Evolutionary conservation across 148 eudicot species (phyloP), one percentile per base, ranked within the genome.

Genomic region (Spergularia bocconei): DNA sequence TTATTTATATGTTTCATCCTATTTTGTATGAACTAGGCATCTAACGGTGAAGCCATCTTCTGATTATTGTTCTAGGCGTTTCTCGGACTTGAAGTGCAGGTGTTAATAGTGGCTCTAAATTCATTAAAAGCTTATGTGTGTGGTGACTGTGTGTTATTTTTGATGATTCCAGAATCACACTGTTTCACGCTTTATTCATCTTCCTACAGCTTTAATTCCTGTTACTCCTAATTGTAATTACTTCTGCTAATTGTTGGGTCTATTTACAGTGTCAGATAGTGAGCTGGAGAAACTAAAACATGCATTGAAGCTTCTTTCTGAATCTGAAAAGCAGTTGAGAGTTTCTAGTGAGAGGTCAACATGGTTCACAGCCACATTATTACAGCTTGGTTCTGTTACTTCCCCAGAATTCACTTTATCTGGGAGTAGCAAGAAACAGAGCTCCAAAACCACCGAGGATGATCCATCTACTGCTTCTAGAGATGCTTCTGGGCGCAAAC

Each of bases 351-450:
- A 95, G 81, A 89, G 93, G 23, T 90, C 99, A 51, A 95, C 97
- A 72, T 95, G 99, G 99, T 95, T 95, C 80, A 95, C 97, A 54
- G 99, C 99, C 73, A 95, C 97, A 67, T 84, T 95, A 13, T 83
- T 95, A 75, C 99, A 92, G 83, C 91, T 95, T 13, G 99, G 99
- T 51, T 91, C 97, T 5, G 81, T 84, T 63, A 79, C 93, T 82
- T 89, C 94, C 68, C 89, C 90, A 11, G 97, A 89, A 58, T 83
- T 84, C 76, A 90, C 97, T 71, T 86, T 87, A 48, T 90, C 96
- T 52, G 91, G 90, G 66, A 89, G 97, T 83, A 92, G 99, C 76
- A 86, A 88, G 82, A 85, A 89, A 76, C 99, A 85, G 77, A 89
- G 93, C 82, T 85, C 94, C 14, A 95, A 84, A 79, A 83, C 97